These are phyloP conservation scores for Botrytis cinerea DNA, from an alignment of 2,329 filamentous ascomycete species.

Conservation along the genomic window DNA sequence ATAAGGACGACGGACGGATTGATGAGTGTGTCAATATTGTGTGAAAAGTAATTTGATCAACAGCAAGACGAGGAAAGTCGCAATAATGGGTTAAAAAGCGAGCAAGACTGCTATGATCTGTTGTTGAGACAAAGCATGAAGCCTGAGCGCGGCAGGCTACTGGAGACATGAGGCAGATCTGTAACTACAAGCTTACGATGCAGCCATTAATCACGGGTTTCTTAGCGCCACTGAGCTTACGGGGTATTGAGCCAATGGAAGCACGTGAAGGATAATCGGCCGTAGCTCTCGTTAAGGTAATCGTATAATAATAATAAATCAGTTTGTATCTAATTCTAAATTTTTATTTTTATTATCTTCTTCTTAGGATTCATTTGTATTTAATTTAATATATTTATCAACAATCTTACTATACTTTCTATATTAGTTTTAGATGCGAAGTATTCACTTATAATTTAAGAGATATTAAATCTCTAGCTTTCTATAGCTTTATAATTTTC, in stretches of 20 bases:
- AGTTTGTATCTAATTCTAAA: no score
- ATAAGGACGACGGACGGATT: not conserved
- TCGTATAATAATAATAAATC: no score
- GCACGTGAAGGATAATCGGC: not conserved
- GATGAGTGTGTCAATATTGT: constrained; percentile 1
- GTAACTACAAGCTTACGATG: constrained; percentile 11
- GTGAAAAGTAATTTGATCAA: not conserved
- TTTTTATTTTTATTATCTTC: no score
- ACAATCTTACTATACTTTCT: no score
- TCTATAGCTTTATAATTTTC: no score
- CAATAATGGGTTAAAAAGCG: constrained; percentile 14
- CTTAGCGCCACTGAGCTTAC: not conserved
- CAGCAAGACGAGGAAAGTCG: not conserved
- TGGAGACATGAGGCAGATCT: constrained; percentile 10
- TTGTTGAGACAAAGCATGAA: constrained; percentile 20
- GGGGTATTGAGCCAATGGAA: not conserved
- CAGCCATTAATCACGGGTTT: not conserved
- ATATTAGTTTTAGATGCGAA: no score
- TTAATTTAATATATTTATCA: no score
- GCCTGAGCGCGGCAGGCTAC: constrained; percentile 12
- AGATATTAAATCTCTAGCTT: no score
- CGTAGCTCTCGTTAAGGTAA: no score
- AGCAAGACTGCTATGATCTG: constrained; percentile 17
- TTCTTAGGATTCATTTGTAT: no score
- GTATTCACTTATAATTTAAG: no score